Evolutionary conservation across 2,329 filamentous ascomycete species (phyloP), one percentile per base, ranked within the genome.

Genomic region (Celoporthe dispersa): DNA sequence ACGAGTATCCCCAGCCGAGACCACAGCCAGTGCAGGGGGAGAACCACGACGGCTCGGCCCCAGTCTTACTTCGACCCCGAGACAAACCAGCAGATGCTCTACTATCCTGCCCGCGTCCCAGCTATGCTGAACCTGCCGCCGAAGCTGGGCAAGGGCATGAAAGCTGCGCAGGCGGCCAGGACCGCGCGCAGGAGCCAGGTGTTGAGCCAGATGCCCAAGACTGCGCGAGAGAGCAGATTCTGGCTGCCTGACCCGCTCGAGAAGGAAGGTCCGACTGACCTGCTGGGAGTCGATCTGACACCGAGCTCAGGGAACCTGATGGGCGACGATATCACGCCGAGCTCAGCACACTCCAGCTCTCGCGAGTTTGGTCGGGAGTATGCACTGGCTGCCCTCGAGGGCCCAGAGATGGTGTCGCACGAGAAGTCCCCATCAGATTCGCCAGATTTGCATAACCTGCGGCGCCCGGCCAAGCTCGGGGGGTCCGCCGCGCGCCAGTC

Each of bases 61-160:
- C 84, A 87, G 72, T 89, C 89, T 0, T 91, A 90, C 78, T 81
- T 88, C 76, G 85, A 90, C 76, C 88, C 88, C 1, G 83, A 86
- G 35, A 91, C 91, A 1, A 91, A 89, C 5, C 89, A 95, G 74
- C 85, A 90, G 75, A 97, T 98, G 93, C 89, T 97, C 12, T 98
- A 91, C 80, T 99, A 99, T 79, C 96, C 96, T 19, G 96, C 96
- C 3, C 94, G 94, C 1, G 96, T 99, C 2, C 96, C 96, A 3
- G 91, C 92, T 72, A 94, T 97, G 90, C 86, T 99, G 69, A 98
- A 97, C 75, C 83, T 99, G 16, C 96, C 96, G 0, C 94, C 94
- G 60, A 92, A 94, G 75, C 83, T 98, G 65, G 97, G 94, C 0
- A 92, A 91, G 75, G 86, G 90, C 66, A 89, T 91, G 11, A 87